phyloP scores from a whole-genome alignment of 495 filamentous ascomycete species.

The Penicillium paxilli region DNA sequence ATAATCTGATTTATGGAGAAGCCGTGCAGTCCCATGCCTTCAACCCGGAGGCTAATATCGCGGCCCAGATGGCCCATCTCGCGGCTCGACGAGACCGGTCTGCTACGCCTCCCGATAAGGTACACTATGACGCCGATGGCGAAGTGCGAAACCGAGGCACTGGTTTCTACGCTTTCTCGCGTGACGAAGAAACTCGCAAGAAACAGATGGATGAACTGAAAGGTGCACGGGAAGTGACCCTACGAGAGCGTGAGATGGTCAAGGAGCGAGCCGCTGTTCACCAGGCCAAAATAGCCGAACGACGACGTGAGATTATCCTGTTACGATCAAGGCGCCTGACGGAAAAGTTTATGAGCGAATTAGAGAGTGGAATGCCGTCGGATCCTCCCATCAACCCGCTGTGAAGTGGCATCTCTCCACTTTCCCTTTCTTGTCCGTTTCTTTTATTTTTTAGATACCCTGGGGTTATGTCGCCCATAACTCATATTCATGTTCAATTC shows the following conservation, averaged over 20 bases:
- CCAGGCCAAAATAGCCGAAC: background rate
- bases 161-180: constrained; percentile 85
- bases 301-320: background rate
- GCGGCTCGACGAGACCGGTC: constrained; percentile 73
- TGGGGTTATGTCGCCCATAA: background rate
- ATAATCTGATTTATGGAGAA: constrained; percentile 78
- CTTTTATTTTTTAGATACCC: background rate
- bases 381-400: background rate
- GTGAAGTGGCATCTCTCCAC: background rate
- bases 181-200: constrained; percentile 61
- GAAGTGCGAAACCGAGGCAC: constrained; percentile 87
- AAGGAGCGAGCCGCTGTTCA: background rate
- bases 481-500: background rate
- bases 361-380: constrained; percentile 6
- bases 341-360: constrained; percentile 67
- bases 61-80: constrained; percentile 66
- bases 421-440: background rate
- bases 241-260: constrained; percentile 52
- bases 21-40: constrained; percentile 82
- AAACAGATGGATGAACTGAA: constrained; percentile 76
- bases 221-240: constrained; percentile 65
- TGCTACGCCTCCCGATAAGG: constrained; percentile 71
- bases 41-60: constrained; percentile 59
- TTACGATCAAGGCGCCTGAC: constrained; percentile 60
- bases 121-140: constrained; percentile 79